Evolutionary conservation across 306 rosid genomes (phyloP), one percentile per base, ranked within the genome.

Genomic region (Casuarina cunninghamiana): DNA sequence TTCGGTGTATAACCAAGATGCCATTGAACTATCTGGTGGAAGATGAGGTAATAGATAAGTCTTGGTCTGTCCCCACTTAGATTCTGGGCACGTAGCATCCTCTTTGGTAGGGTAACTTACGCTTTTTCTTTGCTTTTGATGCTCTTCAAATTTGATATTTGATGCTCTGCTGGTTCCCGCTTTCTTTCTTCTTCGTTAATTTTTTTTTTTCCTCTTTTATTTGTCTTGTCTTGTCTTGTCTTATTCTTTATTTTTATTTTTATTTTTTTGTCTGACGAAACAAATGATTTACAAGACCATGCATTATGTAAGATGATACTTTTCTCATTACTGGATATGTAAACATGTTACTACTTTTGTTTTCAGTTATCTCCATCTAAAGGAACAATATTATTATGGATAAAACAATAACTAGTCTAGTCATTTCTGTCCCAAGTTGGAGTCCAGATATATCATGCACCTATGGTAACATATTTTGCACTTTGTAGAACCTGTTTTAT

Each of bases 21-120:
- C 97, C 80, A 89, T 96, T 42, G 93, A 96, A 77, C 82, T 96
- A 78, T 96, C 99, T 54, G 99, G 98, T 69, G 97, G 98, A 37
- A 86, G 98, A 87, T 93, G 84, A 91, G 69, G 82, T 79, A 76
- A 77, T 67, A n/a, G 17, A 46, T 43, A 55, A 54, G 39, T 70
- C 60, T 76, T 77, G 42, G 43, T 42, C 60, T 9, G n/a, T 69
- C 69, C 50, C 66, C 49, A 66, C 75, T 77, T 42, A 63, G 50
- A 53, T 26, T 15, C 72, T 35, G 10, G 61, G 53, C 73, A 26
- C 55, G 67, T 63, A 77, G 61, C 83, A 57, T 79, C 44, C 81
- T 58, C 83, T 82, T 83, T 69, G 77, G 53, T 83, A 81, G 83
- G 73, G 76, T 83, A 79, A 81, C 81, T 76, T 80, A 79, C 80